Percentiles rank a stretch among this genome's conserved stretches.
Conservation (phyloP, 2,329 filamentous ascomycete species). For the Eutypa lata region DNA sequence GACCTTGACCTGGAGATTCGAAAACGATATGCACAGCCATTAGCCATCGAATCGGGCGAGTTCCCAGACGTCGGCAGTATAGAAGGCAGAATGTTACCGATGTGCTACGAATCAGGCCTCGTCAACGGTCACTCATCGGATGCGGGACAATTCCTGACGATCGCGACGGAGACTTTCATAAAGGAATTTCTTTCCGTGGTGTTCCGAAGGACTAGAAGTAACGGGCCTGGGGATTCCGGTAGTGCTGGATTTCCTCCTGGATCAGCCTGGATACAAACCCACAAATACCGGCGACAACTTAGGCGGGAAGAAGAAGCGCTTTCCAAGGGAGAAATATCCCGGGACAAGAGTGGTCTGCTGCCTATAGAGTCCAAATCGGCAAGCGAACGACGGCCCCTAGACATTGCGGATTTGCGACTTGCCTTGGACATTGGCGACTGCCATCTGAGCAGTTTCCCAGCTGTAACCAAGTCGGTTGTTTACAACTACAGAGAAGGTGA, state of each 20-base stretch:
- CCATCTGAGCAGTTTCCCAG: slow-evolving; percentile 73
- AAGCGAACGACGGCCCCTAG: slow-evolving; percentile 66
- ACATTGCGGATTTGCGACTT: slow-evolving; percentile 74
- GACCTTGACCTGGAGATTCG: slow-evolving; percentile 66
- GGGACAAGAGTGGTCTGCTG: slow-evolving; percentile 73
- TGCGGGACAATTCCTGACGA: slow-evolving; percentile 60
- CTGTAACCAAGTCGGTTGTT: slow-evolving; percentile 67
- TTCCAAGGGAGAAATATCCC: slow-evolving; percentile 67
- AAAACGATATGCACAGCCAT: slow-evolving; percentile 61
- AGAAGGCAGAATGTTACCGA: slow-evolving; percentile 63
- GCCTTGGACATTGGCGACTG: slow-evolving; percentile 73
- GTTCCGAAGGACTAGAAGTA: slow-evolving; percentile 62
- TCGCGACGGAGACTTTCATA: slow-evolving; percentile 65
- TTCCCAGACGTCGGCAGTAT: slow-evolving; percentile 65
- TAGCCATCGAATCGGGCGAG: slow-evolving; percentile 66
- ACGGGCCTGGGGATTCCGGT: slow-evolving; percentile 60
- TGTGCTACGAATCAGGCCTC: slow-evolving; percentile 65
- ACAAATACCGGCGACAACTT: slow-evolving; percentile 72
- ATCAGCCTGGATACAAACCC: slow-evolving; percentile 72
- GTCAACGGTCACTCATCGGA: slow-evolving; percentile 56
- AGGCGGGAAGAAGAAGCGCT: slow-evolving; percentile 72
- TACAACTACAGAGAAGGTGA: slow-evolving; percentile 73
- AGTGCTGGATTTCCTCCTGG: slow-evolving; percentile 63
- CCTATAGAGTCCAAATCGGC: slow-evolving; percentile 79
- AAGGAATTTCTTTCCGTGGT: slow-evolving; percentile 63